Conservation (phyloP, 768 basidiomycete species). For the Suillus lakei region DNA sequence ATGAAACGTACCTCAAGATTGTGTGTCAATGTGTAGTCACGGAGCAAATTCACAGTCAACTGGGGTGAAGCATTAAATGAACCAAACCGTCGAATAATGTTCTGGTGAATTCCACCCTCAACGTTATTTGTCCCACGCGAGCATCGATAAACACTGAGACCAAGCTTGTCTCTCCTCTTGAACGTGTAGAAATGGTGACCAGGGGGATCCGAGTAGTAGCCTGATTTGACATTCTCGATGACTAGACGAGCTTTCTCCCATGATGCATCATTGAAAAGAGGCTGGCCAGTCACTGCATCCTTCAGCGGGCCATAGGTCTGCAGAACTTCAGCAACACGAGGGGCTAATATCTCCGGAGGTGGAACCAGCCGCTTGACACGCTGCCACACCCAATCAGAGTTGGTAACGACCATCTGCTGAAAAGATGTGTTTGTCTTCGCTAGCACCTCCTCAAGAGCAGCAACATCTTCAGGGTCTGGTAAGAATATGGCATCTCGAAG, state of each 20-base stretch:
- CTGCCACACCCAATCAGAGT: slow-evolving; percentile 31
- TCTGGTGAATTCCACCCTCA: slow-evolving; percentile 42
- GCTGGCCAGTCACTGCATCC: slow-evolving; percentile 31
- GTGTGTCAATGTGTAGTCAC: slow-evolving; percentile 27
- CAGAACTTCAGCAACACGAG: slow-evolving; percentile 32
- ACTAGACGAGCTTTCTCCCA: slow-evolving; percentile 38
- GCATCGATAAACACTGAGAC: slow-evolving; percentile 21
- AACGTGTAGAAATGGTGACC: slow-evolving; percentile 28
- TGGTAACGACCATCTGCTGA: slow-evolving; percentile 5
- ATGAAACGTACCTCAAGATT: slow-evolving; percentile 29
- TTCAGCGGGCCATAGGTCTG: slow-evolving; percentile 38
- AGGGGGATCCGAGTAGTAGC: slow-evolving; percentile 38
- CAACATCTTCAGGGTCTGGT: too few relatives aligned
- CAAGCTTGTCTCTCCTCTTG: slow-evolving; percentile 16
- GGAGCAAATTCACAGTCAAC: slow-evolving; percentile 25
- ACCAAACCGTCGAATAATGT: slow-evolving; percentile 20
- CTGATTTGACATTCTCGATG: slow-evolving; percentile 29
- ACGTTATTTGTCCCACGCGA: slow-evolving; percentile 37
- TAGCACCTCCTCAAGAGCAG: too few relatives aligned
- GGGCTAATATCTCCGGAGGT: slow-evolving; percentile 34
- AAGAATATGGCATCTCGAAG: too few relatives aligned
- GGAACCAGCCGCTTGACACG: slow-evolving; percentile 35
- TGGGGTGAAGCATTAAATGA: slow-evolving; percentile 25
- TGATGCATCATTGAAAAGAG: slow-evolving; percentile 34
- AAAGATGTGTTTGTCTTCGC: slow-evolving; percentile 12